phyloP scores from a whole-genome alignment of 2,329 filamentous ascomycete species.

The Phialophora chinensis region DNA sequence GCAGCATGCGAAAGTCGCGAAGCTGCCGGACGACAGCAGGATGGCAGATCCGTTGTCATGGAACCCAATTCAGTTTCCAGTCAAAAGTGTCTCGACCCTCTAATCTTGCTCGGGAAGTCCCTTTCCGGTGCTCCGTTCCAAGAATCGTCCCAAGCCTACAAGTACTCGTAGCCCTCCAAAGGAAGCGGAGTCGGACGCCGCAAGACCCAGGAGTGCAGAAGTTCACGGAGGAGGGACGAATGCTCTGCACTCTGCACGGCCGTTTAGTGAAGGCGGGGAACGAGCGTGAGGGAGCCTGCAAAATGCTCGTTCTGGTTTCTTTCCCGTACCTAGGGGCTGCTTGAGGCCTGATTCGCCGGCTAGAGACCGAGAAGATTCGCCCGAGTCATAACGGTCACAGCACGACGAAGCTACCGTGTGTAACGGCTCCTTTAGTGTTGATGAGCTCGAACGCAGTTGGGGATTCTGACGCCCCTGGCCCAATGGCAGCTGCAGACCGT shows the following conservation, averaged over 20 bases:
- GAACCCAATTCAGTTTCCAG: background rate
- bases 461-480: constrained; percentile 12
- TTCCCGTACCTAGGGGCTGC: background rate
- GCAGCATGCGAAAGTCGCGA: background rate
- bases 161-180: too few species aligned
- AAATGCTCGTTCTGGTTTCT: constrained; percentile 8
- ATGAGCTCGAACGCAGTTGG: constrained; percentile 18
- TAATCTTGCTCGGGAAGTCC: background rate
- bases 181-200: background rate
- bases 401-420: constrained; percentile 11
- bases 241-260: constrained; percentile 4
- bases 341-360: constrained; percentile 13
- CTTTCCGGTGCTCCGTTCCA: background rate
- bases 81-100: background rate
- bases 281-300: constrained; percentile 11
- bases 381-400: constrained; percentile 9
- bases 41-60: background rate
- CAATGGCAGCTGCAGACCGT: constrained; percentile 19
- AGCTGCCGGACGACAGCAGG: background rate
- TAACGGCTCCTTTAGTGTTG: constrained; percentile 22
- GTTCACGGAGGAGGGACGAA: too few species aligned
- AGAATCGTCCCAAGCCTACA: background rate
- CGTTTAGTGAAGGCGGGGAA: constrained; percentile 23
- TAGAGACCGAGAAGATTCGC: constrained; percentile 4
- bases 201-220: too few species aligned